phyloP scores from a whole-genome alignment of 192 early-diverging fungal species.

The Glomus cerebriforme region DNA sequence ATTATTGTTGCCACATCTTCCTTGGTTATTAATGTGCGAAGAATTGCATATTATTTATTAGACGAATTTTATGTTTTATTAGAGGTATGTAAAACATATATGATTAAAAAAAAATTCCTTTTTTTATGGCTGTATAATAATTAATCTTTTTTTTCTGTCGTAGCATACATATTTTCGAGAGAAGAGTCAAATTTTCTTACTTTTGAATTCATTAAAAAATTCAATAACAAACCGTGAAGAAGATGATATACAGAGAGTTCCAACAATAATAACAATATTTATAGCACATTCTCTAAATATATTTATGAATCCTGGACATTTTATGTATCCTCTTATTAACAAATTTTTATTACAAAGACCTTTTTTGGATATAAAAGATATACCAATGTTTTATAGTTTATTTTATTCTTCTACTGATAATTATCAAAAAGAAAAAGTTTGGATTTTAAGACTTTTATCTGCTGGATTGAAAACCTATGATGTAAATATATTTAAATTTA shows the following conservation, averaged over 20 bases:
- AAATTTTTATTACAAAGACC: conserved; percentile 74
- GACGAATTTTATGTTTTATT: conserved; percentile 65
- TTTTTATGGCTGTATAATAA: background rate
- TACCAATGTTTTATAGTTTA: conserved; percentile 81
- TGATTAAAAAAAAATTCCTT: background rate
- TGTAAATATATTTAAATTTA: conserved; percentile 39
- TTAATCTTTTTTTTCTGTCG: background rate
- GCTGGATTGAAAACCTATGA: conserved; percentile 55
- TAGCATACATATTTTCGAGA: conserved; percentile 61
- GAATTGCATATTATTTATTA: conserved; percentile 64
- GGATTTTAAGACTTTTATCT: conserved; percentile 69
- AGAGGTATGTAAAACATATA: conserved; percentile 42
- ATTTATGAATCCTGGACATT: conserved; percentile 68
- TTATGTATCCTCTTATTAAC: conserved; percentile 75
- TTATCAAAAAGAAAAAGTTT: conserved; percentile 69
- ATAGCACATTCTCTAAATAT: conserved; percentile 64
- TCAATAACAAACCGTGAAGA: conserved; percentile 53
- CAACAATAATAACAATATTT: conserved; percentile 67
- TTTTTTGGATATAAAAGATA: conserved; percentile 74
- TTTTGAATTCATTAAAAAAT: conserved; percentile 70
- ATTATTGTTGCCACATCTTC: conserved; percentile 66
- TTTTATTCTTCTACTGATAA: conserved; percentile 69
- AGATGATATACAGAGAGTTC: conserved; percentile 55
- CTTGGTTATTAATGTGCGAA: conserved; percentile 52
- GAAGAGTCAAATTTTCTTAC: conserved; percentile 66